A percentile compares a stretch with the other conserved stretches of the same genome.
phyloP scores from a whole-genome alignment of 768 basidiomycete genomes.

The Cystofilobasidium macerans region DNA sequence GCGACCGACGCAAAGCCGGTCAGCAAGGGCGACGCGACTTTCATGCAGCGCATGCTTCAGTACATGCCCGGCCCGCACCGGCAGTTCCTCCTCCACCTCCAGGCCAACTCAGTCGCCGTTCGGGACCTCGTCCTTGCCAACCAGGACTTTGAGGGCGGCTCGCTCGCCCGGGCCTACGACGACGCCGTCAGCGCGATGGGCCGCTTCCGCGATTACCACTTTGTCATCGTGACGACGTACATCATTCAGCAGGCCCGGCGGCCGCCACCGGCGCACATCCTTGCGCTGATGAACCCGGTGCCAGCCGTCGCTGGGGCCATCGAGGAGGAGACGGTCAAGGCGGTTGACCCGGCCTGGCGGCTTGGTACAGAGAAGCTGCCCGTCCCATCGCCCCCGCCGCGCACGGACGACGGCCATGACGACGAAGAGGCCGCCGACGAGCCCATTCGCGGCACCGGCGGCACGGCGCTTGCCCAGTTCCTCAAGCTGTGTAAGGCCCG shows the following conservation, averaged over 20 bases:
- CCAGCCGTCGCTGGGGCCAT: conserved; percentile 7
- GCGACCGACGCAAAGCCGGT: conserved; percentile 19
- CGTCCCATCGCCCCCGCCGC: neutral
- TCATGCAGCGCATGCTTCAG: conserved; percentile 74
- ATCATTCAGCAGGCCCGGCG: conserved; percentile 68
- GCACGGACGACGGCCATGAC: conserved; percentile 10
- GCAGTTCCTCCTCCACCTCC: conserved; percentile 58
- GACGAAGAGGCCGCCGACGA: conserved; percentile 44
- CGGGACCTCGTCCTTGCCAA: conserved; percentile 46
- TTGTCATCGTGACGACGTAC: conserved; percentile 78
- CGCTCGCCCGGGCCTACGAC: conserved; percentile 52
- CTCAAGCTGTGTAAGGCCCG: conserved; percentile 85
- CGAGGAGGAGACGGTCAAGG: neutral
- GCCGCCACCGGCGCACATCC: conserved; percentile 31
- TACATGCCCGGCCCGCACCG: conserved; percentile 91
- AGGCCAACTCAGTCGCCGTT: conserved; percentile 57
- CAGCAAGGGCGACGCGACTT: conserved; percentile 38
- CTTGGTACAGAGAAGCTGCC: conserved; percentile 24
- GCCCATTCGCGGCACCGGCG: conserved; percentile 73
- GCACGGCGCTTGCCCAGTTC: conserved; percentile 66
- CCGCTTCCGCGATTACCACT: conserved; percentile 72
- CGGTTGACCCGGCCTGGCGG: neutral
- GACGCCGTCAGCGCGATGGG: conserved; percentile 66
- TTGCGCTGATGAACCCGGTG: conserved; percentile 1
- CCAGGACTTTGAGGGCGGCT: conserved; percentile 22